These are phyloP conservation scores for Hemileccinum impolitum DNA, from an alignment of 768 basidiomycete genomes.

Conservation along the genomic window DNA sequence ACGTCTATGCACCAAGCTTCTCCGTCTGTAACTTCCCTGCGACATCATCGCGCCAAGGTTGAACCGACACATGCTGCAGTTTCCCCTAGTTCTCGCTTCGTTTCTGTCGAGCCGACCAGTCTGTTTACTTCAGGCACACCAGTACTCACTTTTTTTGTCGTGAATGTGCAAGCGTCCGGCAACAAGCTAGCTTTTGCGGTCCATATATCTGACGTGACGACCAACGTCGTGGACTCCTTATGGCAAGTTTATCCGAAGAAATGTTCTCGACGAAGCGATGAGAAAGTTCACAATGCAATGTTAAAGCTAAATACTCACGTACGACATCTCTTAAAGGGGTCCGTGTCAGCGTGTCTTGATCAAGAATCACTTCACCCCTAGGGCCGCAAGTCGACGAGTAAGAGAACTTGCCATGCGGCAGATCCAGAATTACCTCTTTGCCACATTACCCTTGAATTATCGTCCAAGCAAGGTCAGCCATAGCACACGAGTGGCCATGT, in stretches of 20 bases:
- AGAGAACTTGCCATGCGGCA: not conserved
- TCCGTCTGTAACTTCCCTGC: conserved; percentile 23
- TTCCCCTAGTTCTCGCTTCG: conserved; percentile 11
- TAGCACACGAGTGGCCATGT: conserved; percentile 1
- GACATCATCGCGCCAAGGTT: conserved; percentile 25
- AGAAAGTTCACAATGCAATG: conserved; percentile 13
- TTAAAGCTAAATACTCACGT: conserved; percentile 14
- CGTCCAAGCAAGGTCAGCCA: not conserved
- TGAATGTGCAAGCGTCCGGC: not conserved
- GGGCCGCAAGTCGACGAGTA: not conserved
- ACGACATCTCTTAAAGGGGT: not conserved
- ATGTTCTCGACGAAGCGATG: conserved; percentile 15
- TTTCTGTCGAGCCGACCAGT: conserved; percentile 14
- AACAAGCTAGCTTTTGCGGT: not conserved
- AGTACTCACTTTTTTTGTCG: not conserved
- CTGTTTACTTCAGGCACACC: conserved; percentile 3
- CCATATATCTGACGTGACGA: conserved; percentile 1
- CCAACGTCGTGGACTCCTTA: not conserved
- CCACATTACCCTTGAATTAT: conserved; percentile 6
- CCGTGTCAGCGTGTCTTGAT: conserved; percentile 1
- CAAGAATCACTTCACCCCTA: not conserved
- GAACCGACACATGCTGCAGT: conserved; percentile 10
- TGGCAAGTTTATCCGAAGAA: conserved; percentile 2
- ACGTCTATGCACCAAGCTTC: conserved; percentile 19
- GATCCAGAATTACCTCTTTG: not conserved